Conservation (phyloP, 1,284 basidiomycete genomes). For the Austroboletus novae-zelandiae region DNA sequence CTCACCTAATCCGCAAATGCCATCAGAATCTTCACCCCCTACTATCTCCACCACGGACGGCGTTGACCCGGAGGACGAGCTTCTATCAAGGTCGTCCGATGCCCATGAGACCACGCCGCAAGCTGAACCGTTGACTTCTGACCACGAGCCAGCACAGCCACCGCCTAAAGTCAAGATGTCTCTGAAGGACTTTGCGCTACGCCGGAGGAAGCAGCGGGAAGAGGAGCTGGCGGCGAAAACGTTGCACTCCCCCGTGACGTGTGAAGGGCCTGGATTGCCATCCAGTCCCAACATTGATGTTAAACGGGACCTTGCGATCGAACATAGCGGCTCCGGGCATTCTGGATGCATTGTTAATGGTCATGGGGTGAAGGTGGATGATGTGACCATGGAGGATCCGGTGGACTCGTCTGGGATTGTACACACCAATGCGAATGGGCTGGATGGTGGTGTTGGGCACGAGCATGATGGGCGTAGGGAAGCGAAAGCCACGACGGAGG, state of each 20-base stretch:
- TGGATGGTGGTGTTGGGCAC: background rate
- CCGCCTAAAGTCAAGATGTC: slow-evolving; percentile 49
- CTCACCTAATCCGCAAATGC: slow-evolving; percentile 6
- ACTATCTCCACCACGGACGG: background rate
- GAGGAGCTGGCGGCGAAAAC: slow-evolving; percentile 35
- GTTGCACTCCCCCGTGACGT: slow-evolving; percentile 21
- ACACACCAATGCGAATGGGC: background rate
- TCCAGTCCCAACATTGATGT: slow-evolving; percentile 22
- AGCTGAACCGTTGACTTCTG: slow-evolving; percentile 9
- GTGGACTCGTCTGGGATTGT: background rate
- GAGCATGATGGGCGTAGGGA: background rate
- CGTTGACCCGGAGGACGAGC: background rate
- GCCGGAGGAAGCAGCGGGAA: slow-evolving; percentile 46
- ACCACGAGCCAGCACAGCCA: slow-evolving; percentile 14
- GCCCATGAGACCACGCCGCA: slow-evolving; percentile 3
- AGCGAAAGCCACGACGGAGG: background rate
- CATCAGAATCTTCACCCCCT: background rate
- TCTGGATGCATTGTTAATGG: slow-evolving; percentile 1
- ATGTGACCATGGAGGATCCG: background rate
- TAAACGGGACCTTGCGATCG: slow-evolving; percentile 13
- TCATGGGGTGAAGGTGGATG: slow-evolving; percentile 12
- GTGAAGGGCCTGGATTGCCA: slow-evolving; percentile 12
- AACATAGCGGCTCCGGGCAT: background rate
- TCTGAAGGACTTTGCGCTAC: slow-evolving; percentile 45
- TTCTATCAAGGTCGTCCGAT: background rate